phyloP scores from a whole-genome alignment of 1,139 yeast species.

The Geotrichum phurueaensis region DNA sequence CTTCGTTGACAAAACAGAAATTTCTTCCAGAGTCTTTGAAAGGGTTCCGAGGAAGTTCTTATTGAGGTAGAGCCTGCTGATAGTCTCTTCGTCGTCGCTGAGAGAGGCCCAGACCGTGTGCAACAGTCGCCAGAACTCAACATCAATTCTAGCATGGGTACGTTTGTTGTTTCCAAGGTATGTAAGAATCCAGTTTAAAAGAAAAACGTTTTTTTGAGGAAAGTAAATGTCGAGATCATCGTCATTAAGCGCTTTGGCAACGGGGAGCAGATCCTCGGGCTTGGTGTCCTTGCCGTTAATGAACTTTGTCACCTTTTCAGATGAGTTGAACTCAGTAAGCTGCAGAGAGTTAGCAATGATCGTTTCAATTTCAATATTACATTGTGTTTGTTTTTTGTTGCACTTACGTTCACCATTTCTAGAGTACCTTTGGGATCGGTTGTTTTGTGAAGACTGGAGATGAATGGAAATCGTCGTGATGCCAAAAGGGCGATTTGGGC shows the following conservation, averaged over 20 bases:
- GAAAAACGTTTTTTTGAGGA: conserved; percentile 56
- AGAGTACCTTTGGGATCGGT: background rate
- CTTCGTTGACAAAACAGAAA: background rate
- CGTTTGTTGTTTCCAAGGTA: conserved; percentile 40
- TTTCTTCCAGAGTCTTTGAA: conserved; percentile 9
- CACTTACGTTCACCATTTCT: conserved; percentile 14
- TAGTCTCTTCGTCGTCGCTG: conserved; percentile 16
- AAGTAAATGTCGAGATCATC: conserved; percentile 43
- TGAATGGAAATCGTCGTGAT: background rate
- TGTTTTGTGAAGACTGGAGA: background rate
- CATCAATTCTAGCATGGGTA: conserved; percentile 18
- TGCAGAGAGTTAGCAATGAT: background rate
- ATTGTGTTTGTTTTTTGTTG: no score
- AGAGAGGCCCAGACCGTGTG: conserved; percentile 12
- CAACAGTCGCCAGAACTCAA: conserved; percentile 20
- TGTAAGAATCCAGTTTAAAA: conserved; percentile 63
- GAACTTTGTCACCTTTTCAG: conserved; percentile 59
- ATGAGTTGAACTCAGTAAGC: conserved; percentile 14
- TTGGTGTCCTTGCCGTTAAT: conserved; percentile 51
- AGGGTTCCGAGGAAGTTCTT: conserved; percentile 15
- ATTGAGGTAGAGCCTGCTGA: conserved; percentile 16
- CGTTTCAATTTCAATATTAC: background rate
- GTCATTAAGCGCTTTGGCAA: conserved; percentile 42
- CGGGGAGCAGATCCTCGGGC: conserved; percentile 41
- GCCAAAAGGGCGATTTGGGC: background rate